phyloP scores from a whole-genome alignment of 2,329 filamentous ascomycete species.

The Claviceps sp. region DNA sequence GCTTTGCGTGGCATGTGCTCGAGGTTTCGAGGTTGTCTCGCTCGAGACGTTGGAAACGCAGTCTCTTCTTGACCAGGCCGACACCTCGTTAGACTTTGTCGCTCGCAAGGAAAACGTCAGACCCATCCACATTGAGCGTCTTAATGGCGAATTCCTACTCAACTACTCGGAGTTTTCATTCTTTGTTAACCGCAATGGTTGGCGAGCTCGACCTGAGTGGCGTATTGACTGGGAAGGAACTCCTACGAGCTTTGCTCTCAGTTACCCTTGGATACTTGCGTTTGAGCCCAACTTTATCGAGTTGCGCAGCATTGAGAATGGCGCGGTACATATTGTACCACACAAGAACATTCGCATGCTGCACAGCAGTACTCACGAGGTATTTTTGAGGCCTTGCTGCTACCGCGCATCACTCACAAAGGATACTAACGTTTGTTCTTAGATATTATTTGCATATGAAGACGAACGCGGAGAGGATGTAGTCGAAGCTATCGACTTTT shows the following conservation, averaged over 20 bases:
- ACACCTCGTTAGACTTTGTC: slow-evolving; percentile 95
- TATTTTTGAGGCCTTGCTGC: slow-evolving; percentile 27
- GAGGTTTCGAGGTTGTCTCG: slow-evolving; percentile 93
- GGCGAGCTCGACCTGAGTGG: slow-evolving; percentile 93
- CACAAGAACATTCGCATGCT: slow-evolving; percentile 96
- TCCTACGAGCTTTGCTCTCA: slow-evolving; percentile 83
- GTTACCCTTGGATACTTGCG: slow-evolving; percentile 90
- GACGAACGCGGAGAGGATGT: slow-evolving; percentile 89
- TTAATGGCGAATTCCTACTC: slow-evolving; percentile 92
- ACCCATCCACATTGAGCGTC: slow-evolving; percentile 91
- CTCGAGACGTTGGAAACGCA: slow-evolving; percentile 97
- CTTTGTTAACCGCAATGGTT: slow-evolving; percentile 97
- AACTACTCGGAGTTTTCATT: slow-evolving; percentile 99
- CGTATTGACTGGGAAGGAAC: slow-evolving; percentile 94
- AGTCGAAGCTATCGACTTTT: slow-evolving; percentile 92
- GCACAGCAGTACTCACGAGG: slow-evolving; percentile 93
- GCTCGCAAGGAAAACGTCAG: slow-evolving; percentile 84
- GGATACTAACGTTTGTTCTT: not conserved
- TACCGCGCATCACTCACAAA: not conserved
- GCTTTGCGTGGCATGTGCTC: slow-evolving; percentile 86
- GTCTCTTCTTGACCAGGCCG: slow-evolving; percentile 89
- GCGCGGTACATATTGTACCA: slow-evolving; percentile 88
- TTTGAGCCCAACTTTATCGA: slow-evolving; percentile 98
- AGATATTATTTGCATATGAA: slow-evolving; percentile 98
- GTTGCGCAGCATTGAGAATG: slow-evolving; percentile 87